Base-by-base conservation (phyloP, 768 basidiomycete genomes). In the Leucogyrophana mollusca region DNA sequence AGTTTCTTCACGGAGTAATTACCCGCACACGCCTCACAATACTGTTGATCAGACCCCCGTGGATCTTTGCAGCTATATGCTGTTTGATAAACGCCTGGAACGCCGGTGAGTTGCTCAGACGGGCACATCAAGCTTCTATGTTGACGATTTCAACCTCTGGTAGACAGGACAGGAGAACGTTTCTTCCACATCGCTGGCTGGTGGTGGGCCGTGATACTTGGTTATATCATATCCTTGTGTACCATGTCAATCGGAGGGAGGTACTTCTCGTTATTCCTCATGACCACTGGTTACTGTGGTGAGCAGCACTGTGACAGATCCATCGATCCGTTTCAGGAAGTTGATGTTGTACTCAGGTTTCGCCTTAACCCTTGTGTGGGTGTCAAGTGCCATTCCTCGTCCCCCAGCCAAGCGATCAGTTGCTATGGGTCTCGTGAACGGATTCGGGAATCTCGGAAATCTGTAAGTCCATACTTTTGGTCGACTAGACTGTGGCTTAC, bases 221-320 rank as follows among this genome's bases (percentile, higher is more conserved):
- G 79, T 0, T 85, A 77, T 56, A 77, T 84, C 46, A 78, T 86
- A 50, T 72, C 73, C 6, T 59, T 82, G 10, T 70, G 70, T 3
- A 85, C 82, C 1, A 71, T 72, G 64, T 66, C 66, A 3, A 70
- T 71, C 16, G 72, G 66, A 0, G 81, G 69, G 2, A 74, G 82
- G 43, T 85, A 85, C 50, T 66, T 84, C 21, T 71, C 79, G 1
- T 66, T 85, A 59, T 85, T 83, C 61, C 64, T 85, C n/a, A 82
- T 86, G 80, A 74, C 82, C 0, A 56, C 62, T 42, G 79, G 80
- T 17, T 77, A 74, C 53, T 62, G 62, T 13, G 73, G 75, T 68
- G 23, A 23, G 64, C n/a, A n/a, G n/a, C n/a, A n/a, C 48, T 13
- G n/a, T 33, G 32, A n/a, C n/a, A 33, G 9, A 33, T 33, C n/a